A percentile compares a stretch with the other conserved stretches of the same genome.
Evolutionary conservation across 169 alveolate species (phyloP).

Genomic region (Cryptosporidium meleagridis): DNA sequence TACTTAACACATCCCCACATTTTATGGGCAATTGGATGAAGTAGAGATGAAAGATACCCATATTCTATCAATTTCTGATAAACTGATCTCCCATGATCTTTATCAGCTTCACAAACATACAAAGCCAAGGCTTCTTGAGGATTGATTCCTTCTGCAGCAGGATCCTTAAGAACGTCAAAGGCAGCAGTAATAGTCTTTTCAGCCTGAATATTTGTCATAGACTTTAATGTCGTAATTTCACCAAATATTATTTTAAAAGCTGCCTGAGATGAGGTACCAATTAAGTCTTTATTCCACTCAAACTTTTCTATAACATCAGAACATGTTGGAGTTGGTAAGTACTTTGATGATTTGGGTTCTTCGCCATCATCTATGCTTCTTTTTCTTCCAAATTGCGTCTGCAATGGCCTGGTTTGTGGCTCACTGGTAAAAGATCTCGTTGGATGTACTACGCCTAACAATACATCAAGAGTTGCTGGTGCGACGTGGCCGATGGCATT

Average conservation of each 20-base stretch:
- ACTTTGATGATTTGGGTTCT: neutral
- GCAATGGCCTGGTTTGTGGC: constrained; percentile 19
- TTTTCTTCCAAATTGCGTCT: constrained; percentile 63
- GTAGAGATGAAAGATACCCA: constrained; percentile 58
- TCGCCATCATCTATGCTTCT: constrained; percentile 13
- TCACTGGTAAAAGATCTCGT: constrained; percentile 39
- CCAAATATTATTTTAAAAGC: constrained; percentile 66
- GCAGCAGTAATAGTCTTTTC: constrained; percentile 67
- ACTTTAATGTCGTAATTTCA: constrained; percentile 45
- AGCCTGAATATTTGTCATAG: constrained; percentile 66
- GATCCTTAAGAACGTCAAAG: constrained; percentile 54
- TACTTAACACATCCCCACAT: constrained; percentile 75
- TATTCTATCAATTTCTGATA: constrained; percentile 64
- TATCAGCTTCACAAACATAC: constrained; percentile 67
- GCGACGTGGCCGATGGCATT: constrained; percentile 19
- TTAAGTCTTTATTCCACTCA: constrained; percentile 56
- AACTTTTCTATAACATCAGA: constrained; percentile 41
- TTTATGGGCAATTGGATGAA: constrained; percentile 71
- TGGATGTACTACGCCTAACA: constrained; percentile 54
- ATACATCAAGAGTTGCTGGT: constrained; percentile 53
- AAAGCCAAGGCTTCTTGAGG: constrained; percentile 70
- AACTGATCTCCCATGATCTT: constrained; percentile 56
- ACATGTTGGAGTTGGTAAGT: constrained; percentile 68
- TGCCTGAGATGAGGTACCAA: constrained; percentile 63
- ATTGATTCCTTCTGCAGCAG: constrained; percentile 66